Evolutionary conservation across 1,284 basidiomycete species (phyloP), one percentile per base, ranked within the genome.

Genomic region (Fomitopsis schrenkii): DNA sequence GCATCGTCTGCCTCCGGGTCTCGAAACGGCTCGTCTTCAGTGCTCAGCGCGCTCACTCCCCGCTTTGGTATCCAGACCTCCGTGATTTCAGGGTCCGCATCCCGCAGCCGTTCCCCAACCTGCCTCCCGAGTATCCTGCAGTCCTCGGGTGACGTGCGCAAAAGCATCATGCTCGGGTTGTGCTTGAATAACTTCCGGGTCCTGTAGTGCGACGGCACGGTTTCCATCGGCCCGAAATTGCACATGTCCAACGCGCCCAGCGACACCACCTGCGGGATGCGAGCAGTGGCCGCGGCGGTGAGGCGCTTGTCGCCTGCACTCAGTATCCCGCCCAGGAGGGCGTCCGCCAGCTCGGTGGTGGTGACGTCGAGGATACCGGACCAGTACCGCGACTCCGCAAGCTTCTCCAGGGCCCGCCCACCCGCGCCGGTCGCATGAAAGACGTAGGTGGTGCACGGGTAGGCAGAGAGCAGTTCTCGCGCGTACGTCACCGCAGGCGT

Each of bases 291-390:
- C n/a, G 65, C 68, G 5, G 65, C 66, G n/a, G 66, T 66, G 40
- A 69, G 66, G 36, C 66, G 66, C 35, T 58, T 56, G 44, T 66
- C 61, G 14, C 68, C 66, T 42, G 68, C 66, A 59, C 65, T 66
- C 19, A 69, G 64, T 5, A 68, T 59, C 28, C 68, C 68, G 42
- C 67, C 68, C 59, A 68, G 61, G 46, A 68, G 67, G 57, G 65
- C 66, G 61, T 69, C 68, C 26, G 67, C 68, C 46, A 69, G 65
- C 60, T 68, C 66, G 1, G 68, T 68, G n/a, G 67, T 69, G 17
- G 68, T 69, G 28, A 69, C 62, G 62, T 69, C 68, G 48, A 69
- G 67, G 26, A 67, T 63, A 17, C 68, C 67, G 36, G 66, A 64
- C 63, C 66, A 69, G 63, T 65, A 69, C 9, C 63, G 57, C 1